A percentile compares a stretch with the other conserved stretches of the same genome.
Evolutionary conservation across 2,329 filamentous ascomycete genomes (phyloP).

Genomic region (Alternaria dauci): DNA sequence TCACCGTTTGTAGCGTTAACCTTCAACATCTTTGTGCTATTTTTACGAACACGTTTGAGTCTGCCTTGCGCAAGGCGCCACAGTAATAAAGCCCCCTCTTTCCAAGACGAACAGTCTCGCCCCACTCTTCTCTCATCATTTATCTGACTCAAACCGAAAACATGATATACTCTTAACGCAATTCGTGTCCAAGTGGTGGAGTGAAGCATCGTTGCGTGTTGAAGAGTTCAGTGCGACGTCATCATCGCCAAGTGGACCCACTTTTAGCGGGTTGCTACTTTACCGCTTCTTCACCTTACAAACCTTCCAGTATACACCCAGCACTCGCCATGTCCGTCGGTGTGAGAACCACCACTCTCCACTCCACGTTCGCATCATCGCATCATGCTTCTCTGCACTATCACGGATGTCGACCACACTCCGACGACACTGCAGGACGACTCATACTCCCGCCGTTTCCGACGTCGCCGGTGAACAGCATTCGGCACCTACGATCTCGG

Average conservation of each 20-base stretch:
- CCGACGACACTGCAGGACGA: slow-evolving; percentile 16
- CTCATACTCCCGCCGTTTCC: slow-evolving; percentile 20
- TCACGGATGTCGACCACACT: slow-evolving; percentile 10
- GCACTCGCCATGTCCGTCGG: slow-evolving; percentile 31
- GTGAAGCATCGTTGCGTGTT: slow-evolving; percentile 13
- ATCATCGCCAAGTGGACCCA: slow-evolving; percentile 22
- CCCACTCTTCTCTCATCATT: neutral
- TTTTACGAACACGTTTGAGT: slow-evolving; percentile 20
- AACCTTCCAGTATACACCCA: slow-evolving; percentile 15
- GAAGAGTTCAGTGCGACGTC: slow-evolving; percentile 26
- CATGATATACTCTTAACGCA: slow-evolving; percentile 1
- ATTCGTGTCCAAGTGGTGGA: slow-evolving; percentile 9
- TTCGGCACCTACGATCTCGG: slow-evolving; percentile 23
- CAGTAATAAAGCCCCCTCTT: slow-evolving; percentile 7
- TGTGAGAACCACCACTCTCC: slow-evolving; percentile 39
- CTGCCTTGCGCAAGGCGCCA: slow-evolving; percentile 26
- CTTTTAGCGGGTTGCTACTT: slow-evolving; percentile 21
- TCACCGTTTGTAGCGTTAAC: slow-evolving; percentile 6
- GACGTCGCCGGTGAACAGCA: slow-evolving; percentile 19
- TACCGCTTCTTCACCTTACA: slow-evolving; percentile 40
- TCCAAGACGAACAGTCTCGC: neutral
- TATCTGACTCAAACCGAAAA: neutral
- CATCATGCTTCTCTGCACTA: slow-evolving; percentile 10
- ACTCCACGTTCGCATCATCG: slow-evolving; percentile 10
- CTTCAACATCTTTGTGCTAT: slow-evolving; percentile 17